Conservation (phyloP, 2,329 filamentous ascomycete species). For the Mariannaea sp. region DNA sequence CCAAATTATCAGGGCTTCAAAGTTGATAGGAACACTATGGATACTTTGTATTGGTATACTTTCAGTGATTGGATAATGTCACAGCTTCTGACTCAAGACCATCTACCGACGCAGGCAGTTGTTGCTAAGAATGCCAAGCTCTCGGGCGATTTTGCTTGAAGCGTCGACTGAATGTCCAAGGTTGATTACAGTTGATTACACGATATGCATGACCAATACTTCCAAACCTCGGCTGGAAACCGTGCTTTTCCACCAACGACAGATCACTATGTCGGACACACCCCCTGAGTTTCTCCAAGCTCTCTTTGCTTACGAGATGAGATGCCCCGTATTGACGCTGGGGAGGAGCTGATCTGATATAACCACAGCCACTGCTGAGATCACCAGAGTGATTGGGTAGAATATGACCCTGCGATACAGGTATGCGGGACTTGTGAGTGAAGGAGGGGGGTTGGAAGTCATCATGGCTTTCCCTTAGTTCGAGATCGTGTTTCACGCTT, state of each 20-base stretch:
- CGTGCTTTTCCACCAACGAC: not conserved
- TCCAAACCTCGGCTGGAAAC: too few species aligned
- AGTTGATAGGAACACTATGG: not conserved
- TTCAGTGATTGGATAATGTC: not conserved
- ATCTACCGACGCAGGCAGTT: not conserved
- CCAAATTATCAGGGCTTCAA: not conserved
- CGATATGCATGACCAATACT: too few species aligned
- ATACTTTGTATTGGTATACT: not conserved
- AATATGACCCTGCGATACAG: not conserved
- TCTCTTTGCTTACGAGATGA: not conserved
- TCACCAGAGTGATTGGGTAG: not conserved
- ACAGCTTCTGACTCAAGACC: not conserved
- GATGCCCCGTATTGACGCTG: not conserved
- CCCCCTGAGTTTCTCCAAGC: not conserved
- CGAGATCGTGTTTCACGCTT: not conserved
- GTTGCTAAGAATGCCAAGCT: not conserved
- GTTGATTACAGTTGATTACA: too few species aligned
- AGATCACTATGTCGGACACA: not conserved
- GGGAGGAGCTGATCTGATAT: not conserved
- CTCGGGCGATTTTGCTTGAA: not conserved
- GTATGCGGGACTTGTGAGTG: not conserved
- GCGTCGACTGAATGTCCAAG: not conserved
- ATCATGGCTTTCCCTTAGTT: not conserved
- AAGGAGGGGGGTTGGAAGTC: not conserved
- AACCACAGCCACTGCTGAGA: not conserved